Conservation (phyloP, 805 yeast genomes). For the Nakazawaea ernobii region DNA sequence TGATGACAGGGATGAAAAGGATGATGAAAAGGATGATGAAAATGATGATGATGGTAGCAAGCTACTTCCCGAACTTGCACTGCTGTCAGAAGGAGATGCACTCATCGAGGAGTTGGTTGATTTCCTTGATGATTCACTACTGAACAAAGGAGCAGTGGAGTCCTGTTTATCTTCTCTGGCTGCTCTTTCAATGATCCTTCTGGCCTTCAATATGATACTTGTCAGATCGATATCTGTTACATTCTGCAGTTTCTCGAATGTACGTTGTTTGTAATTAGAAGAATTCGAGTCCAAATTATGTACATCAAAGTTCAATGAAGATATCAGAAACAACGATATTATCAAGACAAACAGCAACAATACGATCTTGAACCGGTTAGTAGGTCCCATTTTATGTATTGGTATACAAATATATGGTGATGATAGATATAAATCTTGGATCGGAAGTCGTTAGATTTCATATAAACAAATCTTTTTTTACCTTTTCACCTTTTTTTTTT, state of each 20-base stretch:
- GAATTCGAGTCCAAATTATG: not conserved
- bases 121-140: not conserved
- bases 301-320: not conserved
- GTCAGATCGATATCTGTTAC: conserved; percentile 2
- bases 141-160: not conserved
- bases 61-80: not conserved
- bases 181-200: conserved; percentile 2
- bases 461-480: no score
- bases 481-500: no score
- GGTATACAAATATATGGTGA: not conserved
- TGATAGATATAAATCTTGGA: no score
- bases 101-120: not conserved
- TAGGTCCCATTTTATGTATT: not conserved
- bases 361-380: not conserved
- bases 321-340: not conserved
- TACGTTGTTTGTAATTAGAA: not conserved
- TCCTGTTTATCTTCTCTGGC: not conserved
- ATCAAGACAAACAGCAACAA: not conserved
- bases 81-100: not conserved
- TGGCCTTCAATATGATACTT: conserved; percentile 2
- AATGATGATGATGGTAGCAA: not conserved
- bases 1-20: not conserved
- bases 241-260: not conserved
- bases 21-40: not conserved
- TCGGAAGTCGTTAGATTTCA: no score